Evolutionary conservation across 345 rosid species (phyloP).

Genomic region (Moringa oleifera): DNA sequence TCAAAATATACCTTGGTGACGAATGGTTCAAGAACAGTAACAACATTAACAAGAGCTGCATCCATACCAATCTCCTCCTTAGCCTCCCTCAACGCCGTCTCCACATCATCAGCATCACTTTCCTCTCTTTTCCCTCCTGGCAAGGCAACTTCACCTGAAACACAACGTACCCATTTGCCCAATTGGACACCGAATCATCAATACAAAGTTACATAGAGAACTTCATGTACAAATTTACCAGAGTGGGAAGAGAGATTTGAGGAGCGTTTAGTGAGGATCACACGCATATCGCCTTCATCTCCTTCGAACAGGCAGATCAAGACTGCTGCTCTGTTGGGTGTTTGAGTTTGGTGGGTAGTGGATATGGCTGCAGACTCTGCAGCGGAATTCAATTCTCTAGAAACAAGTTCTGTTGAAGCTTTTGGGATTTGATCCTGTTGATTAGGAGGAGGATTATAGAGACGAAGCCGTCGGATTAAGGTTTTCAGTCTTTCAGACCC

Average conservation of each 20-base stretch:
- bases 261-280: constrained; percentile 50
- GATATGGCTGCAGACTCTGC: too few species aligned
- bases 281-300: constrained; percentile 32
- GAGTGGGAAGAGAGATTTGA: constrained; percentile 39
- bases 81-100: constrained; percentile 62
- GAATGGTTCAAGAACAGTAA: constrained; percentile 40
- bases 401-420: too few species aligned
- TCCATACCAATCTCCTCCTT: constrained; percentile 61
- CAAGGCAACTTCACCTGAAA: constrained; percentile 56
- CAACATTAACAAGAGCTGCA: constrained; percentile 43
- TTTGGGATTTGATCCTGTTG: too few species aligned
- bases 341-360: too few species aligned
- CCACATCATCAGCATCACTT: constrained; percentile 43
- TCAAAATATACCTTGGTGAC: constrained; percentile 29
- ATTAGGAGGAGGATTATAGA: too few species aligned
- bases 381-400: too few species aligned
- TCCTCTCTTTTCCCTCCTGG: constrained; percentile 61
- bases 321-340: constrained; percentile 28
- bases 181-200: not conserved
- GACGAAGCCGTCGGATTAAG: too few species aligned
- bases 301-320: constrained; percentile 56
- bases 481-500: too few species aligned
- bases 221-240: constrained; percentile 16
- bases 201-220: not conserved
- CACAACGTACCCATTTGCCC: constrained; percentile 1